A percentile compares a stretch with the other conserved stretches of the same genome.
These are phyloP conservation scores for Alopecurus myosuroides DNA, from an alignment of 176 grass and related monocot genomes.

Conservation along the genomic window DNA sequence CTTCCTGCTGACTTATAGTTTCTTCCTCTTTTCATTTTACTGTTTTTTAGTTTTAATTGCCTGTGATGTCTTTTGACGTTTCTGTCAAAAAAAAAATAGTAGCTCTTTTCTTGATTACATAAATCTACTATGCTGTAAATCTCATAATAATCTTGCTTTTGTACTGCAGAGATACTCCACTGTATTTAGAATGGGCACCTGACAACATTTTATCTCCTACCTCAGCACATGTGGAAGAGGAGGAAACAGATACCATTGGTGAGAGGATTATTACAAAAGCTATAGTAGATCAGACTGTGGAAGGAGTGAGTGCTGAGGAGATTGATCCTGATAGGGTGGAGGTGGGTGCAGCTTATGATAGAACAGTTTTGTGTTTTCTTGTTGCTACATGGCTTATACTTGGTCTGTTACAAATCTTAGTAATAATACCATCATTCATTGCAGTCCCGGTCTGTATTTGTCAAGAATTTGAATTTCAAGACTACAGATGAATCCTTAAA, in stretches of 20 bases:
- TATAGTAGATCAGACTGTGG: constrained; percentile 76
- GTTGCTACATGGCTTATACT: constrained; percentile 10
- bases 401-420: constrained; percentile 13
- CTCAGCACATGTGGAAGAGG: constrained; percentile 42
- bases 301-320: constrained; percentile 77
- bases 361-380: constrained; percentile 1
- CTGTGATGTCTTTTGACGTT: neutral
- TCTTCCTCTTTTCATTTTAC: neutral
- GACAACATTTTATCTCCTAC: constrained; percentile 71
- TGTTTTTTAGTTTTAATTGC: neutral
- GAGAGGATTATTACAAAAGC: constrained; percentile 76
- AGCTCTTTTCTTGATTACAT: neutral
- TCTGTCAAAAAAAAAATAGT: neutral
- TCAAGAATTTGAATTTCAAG: constrained; percentile 98
- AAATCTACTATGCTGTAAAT: neutral
- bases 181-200: constrained; percentile 96
- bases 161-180: constrained; percentile 71
- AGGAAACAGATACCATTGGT: constrained; percentile 49
- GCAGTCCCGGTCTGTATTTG: constrained; percentile 90
- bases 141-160: neutral
- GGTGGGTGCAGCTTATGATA: constrained; percentile 33
- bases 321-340: constrained; percentile 92
- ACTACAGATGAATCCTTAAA: constrained; percentile 74
- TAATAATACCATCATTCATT: constrained; percentile 22
- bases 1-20: neutral